These are phyloP conservation scores for Fraxinus nigra DNA, from an alignment of 305 asterid genomes.

Conservation along the genomic window DNA sequence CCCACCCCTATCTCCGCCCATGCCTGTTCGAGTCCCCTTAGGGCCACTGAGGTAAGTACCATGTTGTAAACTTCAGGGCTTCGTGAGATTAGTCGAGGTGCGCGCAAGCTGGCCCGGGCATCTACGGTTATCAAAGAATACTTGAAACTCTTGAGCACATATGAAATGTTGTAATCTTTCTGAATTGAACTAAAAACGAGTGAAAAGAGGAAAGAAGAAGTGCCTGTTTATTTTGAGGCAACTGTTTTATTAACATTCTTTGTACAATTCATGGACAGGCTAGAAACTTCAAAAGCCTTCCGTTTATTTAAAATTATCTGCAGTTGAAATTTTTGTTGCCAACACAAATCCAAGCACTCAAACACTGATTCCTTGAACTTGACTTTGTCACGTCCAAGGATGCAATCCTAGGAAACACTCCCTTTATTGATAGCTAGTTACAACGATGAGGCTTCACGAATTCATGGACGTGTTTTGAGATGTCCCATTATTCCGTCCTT, in stretches of 20 bases:
- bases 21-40: no score
- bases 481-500: conserved; percentile 10
- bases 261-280: conserved; percentile 8
- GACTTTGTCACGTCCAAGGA: neutral
- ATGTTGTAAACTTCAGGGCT: no score
- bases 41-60: no score
- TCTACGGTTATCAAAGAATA: no score
- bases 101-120: no score
- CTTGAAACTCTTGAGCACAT: neutral
- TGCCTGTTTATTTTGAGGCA: conserved; percentile 8
- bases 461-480: neutral
- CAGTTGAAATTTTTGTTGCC: conserved; percentile 8
- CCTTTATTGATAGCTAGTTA: neutral
- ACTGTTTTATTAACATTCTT: conserved; percentile 25
- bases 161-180: neutral
- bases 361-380: conserved; percentile 1
- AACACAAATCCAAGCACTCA: neutral
- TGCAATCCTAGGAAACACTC: neutral
- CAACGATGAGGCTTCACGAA: neutral
- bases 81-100: no score
- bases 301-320: neutral
- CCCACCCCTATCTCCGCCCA: no score
- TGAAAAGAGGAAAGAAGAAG: neutral
- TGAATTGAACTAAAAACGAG: neutral
- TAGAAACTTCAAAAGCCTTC: conserved; percentile 5